Evolutionary conservation across 345 rosid species (phyloP).

Genomic region (Kernera saxatilis): DNA sequence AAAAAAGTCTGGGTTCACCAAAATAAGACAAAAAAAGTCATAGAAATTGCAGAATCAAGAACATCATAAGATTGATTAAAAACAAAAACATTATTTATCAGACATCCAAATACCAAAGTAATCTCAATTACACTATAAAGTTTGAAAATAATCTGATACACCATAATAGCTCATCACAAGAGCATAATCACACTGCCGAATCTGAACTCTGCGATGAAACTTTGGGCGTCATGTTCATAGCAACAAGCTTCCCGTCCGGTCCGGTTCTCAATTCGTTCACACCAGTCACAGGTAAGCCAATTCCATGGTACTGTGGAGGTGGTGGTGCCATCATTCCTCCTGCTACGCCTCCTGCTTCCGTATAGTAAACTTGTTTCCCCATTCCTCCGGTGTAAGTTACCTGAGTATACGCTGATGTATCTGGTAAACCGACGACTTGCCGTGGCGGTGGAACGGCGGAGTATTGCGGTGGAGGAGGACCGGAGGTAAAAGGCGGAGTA

Average conservation of each 20-base stretch:
- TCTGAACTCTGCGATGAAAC: constrained; percentile 28
- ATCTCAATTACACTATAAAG: constrained; percentile 10
- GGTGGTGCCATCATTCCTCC: too few species aligned
- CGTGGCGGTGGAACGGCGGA: constrained; percentile 35
- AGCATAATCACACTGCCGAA: constrained; percentile 24
- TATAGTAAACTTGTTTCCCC: constrained; percentile 70
- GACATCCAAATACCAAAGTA: constrained; percentile 14
- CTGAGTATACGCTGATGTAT: constrained; percentile 44
- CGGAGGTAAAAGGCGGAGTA: constrained; percentile 24
- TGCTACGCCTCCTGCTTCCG: too few species aligned
- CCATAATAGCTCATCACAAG: constrained; percentile 14
- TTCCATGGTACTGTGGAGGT: constrained; percentile 53
- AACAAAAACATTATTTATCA: constrained; percentile 21
- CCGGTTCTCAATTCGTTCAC: constrained; percentile 21
- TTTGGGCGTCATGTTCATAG: constrained; percentile 22
- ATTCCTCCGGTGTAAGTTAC: constrained; percentile 46
- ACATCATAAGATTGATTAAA: neutral
- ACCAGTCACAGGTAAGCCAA: constrained; percentile 42
- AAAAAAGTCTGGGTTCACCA: neutral
- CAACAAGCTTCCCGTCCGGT: constrained; percentile 25
- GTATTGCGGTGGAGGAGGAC: constrained; percentile 26
- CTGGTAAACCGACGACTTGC: constrained; percentile 37
- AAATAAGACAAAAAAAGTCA: neutral
- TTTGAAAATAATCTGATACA: constrained; percentile 10
- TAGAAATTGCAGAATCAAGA: constrained; percentile 16